Conservation (phyloP, 106 monocot species). For the Acorus gramineus region DNA sequence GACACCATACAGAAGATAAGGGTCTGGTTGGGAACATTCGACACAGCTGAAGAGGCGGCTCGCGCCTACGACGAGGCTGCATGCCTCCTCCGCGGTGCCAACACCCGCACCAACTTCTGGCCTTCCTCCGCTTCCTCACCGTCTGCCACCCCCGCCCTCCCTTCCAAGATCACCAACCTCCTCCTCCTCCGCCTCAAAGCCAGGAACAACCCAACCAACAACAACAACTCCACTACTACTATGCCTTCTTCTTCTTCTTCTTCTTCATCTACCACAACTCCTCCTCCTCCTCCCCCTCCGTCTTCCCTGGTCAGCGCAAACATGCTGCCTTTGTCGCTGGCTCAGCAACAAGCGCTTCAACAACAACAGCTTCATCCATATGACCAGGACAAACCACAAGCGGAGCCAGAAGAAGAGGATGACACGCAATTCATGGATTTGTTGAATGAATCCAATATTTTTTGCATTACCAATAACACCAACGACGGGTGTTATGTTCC, state of each 20-base stretch:
- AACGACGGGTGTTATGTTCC: too few relatives aligned
- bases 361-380: background rate
- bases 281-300: too few relatives aligned
- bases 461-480: too few relatives aligned
- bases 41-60: constrained; percentile 5
- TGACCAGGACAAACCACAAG: background rate
- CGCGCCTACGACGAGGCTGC: constrained; percentile 33
- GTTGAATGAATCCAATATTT: constrained; percentile 11
- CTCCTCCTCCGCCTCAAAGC: constrained; percentile 29
- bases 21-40: too few relatives aligned
- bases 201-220: constrained; percentile 10
- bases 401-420: background rate
- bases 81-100: constrained; percentile 10
- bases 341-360: constrained; percentile 1
- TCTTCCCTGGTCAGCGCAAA: too few relatives aligned
- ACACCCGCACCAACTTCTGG: constrained; percentile 25
- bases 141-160: constrained; percentile 24
- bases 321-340: too few relatives aligned
- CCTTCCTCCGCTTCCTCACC: constrained; percentile 15
- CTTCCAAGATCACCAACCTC: constrained; percentile 31
- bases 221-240: background rate
- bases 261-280: too few relatives aligned
- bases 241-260: too few relatives aligned
- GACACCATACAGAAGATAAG: constrained; percentile 30
- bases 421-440: constrained; percentile 21